These are phyloP conservation scores for Hibiscus syriacus DNA, from an alignment of 345 rosid genomes.

Conservation along the genomic window DNA sequence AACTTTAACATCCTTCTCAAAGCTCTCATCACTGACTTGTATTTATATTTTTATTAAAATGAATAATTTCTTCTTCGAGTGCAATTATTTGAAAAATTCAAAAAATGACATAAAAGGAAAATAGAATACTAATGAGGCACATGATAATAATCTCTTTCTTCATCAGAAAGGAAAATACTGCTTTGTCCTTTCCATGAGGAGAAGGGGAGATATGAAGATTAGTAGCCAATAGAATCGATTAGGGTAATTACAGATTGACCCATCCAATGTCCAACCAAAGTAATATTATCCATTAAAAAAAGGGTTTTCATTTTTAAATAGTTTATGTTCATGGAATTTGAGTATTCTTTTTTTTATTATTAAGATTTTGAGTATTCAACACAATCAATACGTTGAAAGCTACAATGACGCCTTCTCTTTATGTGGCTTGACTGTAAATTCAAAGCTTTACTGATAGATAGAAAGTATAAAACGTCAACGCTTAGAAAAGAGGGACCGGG, in stretches of 20 bases:
- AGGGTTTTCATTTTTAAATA: neutral
- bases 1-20: too few relatives aligned
- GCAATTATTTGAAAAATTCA: too few relatives aligned
- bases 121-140: too few relatives aligned
- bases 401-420: conserved; percentile 18
- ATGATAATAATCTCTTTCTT: too few relatives aligned
- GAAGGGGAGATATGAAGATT: neutral
- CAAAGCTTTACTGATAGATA: neutral
- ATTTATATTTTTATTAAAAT: too few relatives aligned
- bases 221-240: neutral
- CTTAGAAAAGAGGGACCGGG: conserved; percentile 30
- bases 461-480: conserved; percentile 3
- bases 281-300: neutral
- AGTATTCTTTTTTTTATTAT: too few relatives aligned
- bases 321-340: neutral
- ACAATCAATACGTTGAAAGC: neutral
- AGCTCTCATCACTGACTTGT: too few relatives aligned
- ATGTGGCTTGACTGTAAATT: too few relatives aligned
- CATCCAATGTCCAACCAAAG: neutral
- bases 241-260: too few relatives aligned
- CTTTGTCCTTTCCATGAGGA: neutral
- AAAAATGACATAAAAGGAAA: too few relatives aligned
- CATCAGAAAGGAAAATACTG: too few relatives aligned
- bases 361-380: neutral
- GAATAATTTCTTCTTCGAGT: too few relatives aligned